A percentile compares a stretch with the other conserved stretches of the same genome.
phyloP scores from a whole-genome alignment of 306 rosid genomes.

The Dalbergia cochinchinensis region DNA sequence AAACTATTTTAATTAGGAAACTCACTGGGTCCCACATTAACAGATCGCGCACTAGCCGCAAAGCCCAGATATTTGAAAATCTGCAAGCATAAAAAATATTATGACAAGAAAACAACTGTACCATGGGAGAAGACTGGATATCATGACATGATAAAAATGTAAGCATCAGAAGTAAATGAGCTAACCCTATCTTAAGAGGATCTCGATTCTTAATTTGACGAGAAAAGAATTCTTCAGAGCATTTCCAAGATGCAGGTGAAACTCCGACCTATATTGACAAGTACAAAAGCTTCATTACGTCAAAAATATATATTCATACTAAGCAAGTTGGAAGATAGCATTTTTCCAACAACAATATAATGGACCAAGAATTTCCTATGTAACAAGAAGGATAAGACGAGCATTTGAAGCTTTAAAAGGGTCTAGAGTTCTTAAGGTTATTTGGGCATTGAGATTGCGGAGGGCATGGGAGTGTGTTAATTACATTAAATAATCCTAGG shows the following conservation, averaged over 20 bases:
- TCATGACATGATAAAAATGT: slow-evolving; percentile 18
- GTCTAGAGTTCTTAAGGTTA: neutral
- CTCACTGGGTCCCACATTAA: slow-evolving; percentile 90
- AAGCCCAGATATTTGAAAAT: slow-evolving; percentile 81
- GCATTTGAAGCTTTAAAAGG: neutral
- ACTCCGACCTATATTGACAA: slow-evolving; percentile 63
- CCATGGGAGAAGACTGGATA: slow-evolving; percentile 5
- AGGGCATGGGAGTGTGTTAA: neutral
- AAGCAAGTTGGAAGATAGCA: neutral
- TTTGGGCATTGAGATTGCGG: neutral
- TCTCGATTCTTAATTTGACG: slow-evolving; percentile 82
- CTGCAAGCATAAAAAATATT: slow-evolving; percentile 54
- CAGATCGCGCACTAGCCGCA: slow-evolving; percentile 84
- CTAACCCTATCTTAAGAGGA: slow-evolving; percentile 94
- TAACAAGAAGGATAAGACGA: neutral
- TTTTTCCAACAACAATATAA: slow-evolving; percentile 29
- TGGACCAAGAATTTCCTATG: neutral
- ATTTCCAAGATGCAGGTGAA: slow-evolving; percentile 97
- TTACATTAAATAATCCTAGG: neutral
- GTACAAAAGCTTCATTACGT: slow-evolving; percentile 30
- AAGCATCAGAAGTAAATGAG: slow-evolving; percentile 31
- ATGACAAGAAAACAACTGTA: slow-evolving; percentile 37
- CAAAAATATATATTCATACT: slow-evolving; percentile 15
- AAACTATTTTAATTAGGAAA: slow-evolving; percentile 42
- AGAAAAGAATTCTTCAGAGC: slow-evolving; percentile 93